These are phyloP conservation scores for California macrophylla DNA, from an alignment of 441 rosid genomes.

Conservation along the genomic window DNA sequence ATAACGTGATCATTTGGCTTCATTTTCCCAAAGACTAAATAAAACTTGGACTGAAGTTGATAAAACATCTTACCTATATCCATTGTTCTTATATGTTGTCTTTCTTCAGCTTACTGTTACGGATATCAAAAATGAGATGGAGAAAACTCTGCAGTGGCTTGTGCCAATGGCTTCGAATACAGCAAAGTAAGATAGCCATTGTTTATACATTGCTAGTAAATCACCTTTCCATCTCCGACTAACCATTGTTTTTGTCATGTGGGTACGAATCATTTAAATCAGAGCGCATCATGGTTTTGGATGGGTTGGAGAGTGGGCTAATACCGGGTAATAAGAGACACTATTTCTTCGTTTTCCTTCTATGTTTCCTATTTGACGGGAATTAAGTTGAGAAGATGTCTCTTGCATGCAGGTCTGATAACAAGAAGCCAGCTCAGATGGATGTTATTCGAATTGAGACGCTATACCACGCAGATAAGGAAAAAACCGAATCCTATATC, in stretches of 20 bases:
- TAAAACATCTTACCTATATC: neutral
- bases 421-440: slow-evolving; percentile 33
- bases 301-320: slow-evolving; percentile 75
- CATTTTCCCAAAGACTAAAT: neutral
- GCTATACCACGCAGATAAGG: slow-evolving; percentile 60
- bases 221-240: neutral
- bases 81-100: neutral
- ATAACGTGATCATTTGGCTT: neutral
- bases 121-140: slow-evolving; percentile 92
- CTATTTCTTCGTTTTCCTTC: neutral
- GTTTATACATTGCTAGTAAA: neutral
- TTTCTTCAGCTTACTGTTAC: slow-evolving; percentile 56
- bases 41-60: neutral
- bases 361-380: neutral
- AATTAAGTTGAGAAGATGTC: neutral
- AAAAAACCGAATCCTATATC: slow-evolving; percentile 48
- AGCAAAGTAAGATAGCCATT: slow-evolving; percentile 53
- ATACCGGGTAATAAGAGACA: slow-evolving; percentile 34
- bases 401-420: slow-evolving; percentile 35
- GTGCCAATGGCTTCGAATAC: slow-evolving; percentile 90
- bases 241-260: slow-evolving; percentile 4
- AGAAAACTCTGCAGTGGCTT: slow-evolving; percentile 43
- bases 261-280: slow-evolving; percentile 20
- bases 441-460: slow-evolving; percentile 55
- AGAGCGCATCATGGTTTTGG: slow-evolving; percentile 67